Conservation (phyloP, 2,329 filamentous ascomycete species). For the Metarhizium rileyi region DNA sequence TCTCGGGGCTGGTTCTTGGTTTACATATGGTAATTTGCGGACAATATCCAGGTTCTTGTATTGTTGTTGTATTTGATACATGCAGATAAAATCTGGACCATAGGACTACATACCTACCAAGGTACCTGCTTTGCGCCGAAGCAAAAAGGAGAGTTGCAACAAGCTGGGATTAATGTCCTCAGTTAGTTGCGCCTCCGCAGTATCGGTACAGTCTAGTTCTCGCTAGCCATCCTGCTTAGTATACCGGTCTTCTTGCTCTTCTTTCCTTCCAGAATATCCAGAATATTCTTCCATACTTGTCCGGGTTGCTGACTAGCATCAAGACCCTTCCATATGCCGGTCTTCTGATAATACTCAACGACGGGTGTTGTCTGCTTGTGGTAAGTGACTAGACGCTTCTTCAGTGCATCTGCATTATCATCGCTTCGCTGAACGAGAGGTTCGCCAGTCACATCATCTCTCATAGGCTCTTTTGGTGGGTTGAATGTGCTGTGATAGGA, state of each 20-base stretch:
- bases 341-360: constrained; percentile 93
- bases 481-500: constrained; percentile 99
- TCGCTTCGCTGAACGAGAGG: constrained; percentile 92
- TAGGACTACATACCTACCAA: constrained; percentile 7
- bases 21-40: neutral
- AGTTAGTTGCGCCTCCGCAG: neutral
- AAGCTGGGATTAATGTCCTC: neutral
- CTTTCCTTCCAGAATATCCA: constrained; percentile 66
- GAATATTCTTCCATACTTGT: constrained; percentile 88
- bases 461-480: constrained; percentile 89
- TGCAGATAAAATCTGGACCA: constrained; percentile 7
- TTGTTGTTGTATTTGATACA: constrained; percentile 7
- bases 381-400: constrained; percentile 90
- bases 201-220: constrained; percentile 16
- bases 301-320: constrained; percentile 95
- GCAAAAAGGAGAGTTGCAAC: neutral
- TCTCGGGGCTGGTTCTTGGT: neutral
- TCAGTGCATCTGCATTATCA: constrained; percentile 91
- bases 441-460: constrained; percentile 93
- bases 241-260: constrained; percentile 27
- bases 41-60: neutral
- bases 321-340: constrained; percentile 90
- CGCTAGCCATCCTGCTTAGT: constrained; percentile 25
- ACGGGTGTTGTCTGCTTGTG: constrained; percentile 90
- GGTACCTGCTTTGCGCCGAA: neutral